Evolutionary conservation across 805 yeast genomes (phyloP), one percentile per base, ranked within the genome.

Genomic region (Nakazawaea laoshanensis): DNA sequence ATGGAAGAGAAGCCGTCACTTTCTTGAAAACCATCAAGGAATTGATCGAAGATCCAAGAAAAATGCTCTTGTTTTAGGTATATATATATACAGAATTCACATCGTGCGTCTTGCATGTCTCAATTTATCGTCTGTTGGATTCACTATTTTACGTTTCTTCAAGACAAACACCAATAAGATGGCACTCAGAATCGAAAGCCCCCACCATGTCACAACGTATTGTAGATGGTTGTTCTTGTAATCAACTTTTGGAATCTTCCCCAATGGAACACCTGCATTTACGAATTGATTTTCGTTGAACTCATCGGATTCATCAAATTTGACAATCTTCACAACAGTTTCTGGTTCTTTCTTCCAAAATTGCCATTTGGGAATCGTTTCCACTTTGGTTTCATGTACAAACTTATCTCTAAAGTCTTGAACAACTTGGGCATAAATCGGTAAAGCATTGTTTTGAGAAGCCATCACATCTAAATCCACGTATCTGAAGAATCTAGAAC

Each of bases 1-100:
- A 92, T 57, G 98, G 98, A 49, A 85, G 97, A 66, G 98, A 92
- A 68, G 97, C 96, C 37, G 98, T 92, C 42, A 84, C 89, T 40
- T 92, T 89, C 85, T 49, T 92, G 65, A 88, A 77, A 70, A 85
- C 95, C 22, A 79, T 92, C 44, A 92, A 92, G 73, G 98, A 92
- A 67, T 76, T 84, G 63, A 85, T 92, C 48, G 97, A 92, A 70
- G 98, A 92, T 60, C 98, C 98, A 62, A 81, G 96, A 72, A 89
- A 86, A 74, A 92, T 92, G 98, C 72, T 89, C 57, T 63, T 82
- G 48, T 54, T 50, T 45, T 66, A 49, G 51, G 29, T 27, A 19
- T 4, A 7, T n/a, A 7, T 19, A 7, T n/a, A 25, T n/a, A 23
- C 7, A 8, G 12, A 25, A 25, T 18, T 45, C 36, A 62, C 59